Conservation (phyloP, 345 rosid species). For the Populus tremula region DNA sequence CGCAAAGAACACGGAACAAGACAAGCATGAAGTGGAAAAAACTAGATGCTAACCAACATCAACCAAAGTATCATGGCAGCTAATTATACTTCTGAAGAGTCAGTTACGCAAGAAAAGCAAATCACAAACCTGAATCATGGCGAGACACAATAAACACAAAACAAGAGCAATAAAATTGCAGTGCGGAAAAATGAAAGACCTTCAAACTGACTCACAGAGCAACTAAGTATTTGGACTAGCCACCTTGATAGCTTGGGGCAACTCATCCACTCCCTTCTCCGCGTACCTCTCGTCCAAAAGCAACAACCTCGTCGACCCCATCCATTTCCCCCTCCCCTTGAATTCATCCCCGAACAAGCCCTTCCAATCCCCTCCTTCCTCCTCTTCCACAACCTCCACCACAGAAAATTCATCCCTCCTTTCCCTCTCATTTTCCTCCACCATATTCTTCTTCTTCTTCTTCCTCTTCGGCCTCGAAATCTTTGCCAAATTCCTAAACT, state of each 20-base stretch:
- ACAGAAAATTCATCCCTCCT: conserved; percentile 41
- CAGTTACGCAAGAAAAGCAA: neutral
- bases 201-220: conserved; percentile 16
- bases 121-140: neutral
- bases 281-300: conserved; percentile 75
- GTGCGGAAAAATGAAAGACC: neutral
- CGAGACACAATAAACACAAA: neutral
- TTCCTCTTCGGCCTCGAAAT: conserved; percentile 72
- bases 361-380: conserved; percentile 44
- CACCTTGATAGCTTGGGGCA: conserved; percentile 92
- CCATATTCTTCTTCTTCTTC: conserved; percentile 34
- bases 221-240: conserved; percentile 13
- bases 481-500: conserved; percentile 75
- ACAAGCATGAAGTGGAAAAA: neutral
- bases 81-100: neutral
- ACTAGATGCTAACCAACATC: neutral
- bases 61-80: neutral
- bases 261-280: conserved; percentile 47
- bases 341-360: conserved; percentile 72
- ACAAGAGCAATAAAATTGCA: neutral
- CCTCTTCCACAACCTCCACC: conserved; percentile 62
- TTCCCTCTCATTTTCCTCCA: conserved; percentile 24
- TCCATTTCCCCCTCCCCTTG: conserved; percentile 61
- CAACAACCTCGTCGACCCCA: conserved; percentile 78
- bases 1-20: neutral